These are phyloP conservation scores for Whalleya microplaca DNA, from an alignment of 2,329 filamentous ascomycete species.

Conservation along the genomic window DNA sequence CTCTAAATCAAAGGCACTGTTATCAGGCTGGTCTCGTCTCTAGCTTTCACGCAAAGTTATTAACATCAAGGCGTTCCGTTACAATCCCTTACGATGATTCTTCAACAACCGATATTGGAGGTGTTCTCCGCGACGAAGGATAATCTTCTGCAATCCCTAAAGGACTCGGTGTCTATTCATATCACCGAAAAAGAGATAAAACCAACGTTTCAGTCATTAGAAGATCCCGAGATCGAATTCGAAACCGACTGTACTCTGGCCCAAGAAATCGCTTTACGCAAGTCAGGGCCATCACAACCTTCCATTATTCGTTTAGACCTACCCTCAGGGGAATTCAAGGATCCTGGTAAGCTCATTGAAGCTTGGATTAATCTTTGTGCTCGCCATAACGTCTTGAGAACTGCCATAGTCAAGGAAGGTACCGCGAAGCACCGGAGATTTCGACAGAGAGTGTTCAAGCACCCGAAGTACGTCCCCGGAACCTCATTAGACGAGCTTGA, in stretches of 20 bases:
- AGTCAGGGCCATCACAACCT: not conserved
- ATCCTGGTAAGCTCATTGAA: not conserved
- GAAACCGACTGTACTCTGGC: not conserved
- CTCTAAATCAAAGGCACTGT: too few relatives aligned
- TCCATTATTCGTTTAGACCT: not conserved
- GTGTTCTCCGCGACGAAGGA: too few relatives aligned
- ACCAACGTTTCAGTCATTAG: not conserved
- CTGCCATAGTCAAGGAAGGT: not conserved
- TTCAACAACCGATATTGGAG: not conserved
- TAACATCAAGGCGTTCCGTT: not conserved
- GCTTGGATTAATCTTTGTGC: not conserved
- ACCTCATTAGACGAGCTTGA: not conserved
- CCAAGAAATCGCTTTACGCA: not conserved
- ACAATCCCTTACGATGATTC: not conserved
- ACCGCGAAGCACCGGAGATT: not conserved
- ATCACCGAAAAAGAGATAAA: constrained; percentile 1
- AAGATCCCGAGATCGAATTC: not conserved
- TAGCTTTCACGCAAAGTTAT: too few relatives aligned
- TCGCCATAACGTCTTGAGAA: not conserved
- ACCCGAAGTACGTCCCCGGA: not conserved
- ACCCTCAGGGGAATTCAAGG: not conserved
- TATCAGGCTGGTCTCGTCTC: too few relatives aligned
- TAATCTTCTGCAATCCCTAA: not conserved
- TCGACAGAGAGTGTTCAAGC: not conserved
- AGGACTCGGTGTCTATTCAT: not conserved